Evolutionary conservation across 2,329 filamentous ascomycete species (phyloP).

Genomic region (Sarocladium brachiariae): DNA sequence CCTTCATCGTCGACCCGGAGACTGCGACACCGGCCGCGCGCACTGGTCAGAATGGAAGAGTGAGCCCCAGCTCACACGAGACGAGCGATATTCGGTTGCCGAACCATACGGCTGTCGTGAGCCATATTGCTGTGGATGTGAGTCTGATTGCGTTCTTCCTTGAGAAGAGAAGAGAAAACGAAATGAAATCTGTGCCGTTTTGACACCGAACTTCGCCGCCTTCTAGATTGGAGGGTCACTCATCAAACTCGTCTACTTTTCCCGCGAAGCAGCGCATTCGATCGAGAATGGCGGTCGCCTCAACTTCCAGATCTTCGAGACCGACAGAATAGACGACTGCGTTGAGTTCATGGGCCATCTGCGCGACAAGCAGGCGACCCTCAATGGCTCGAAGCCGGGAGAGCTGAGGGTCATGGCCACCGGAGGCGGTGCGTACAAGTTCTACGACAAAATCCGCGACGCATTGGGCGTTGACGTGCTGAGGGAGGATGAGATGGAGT

Average conservation of each 20-base stretch:
- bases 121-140: slow-evolving; percentile 95
- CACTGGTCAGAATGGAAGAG: slow-evolving; percentile 32
- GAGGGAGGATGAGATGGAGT: slow-evolving; percentile 97
- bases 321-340: slow-evolving; percentile 86
- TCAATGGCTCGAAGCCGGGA: slow-evolving; percentile 63
- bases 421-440: slow-evolving; percentile 93
- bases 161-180: too few relatives aligned
- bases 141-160: too few relatives aligned
- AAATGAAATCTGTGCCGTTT: slow-evolving; percentile 8
- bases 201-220: slow-evolving; percentile 12
- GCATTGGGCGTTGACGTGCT: slow-evolving; percentile 81
- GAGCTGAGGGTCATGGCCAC: slow-evolving; percentile 92
- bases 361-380: slow-evolving; percentile 70
- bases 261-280: slow-evolving; percentile 72
- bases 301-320: slow-evolving; percentile 96
- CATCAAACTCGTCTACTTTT: slow-evolving; percentile 96
- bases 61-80: slow-evolving; percentile 51
- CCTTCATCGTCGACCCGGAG: slow-evolving; percentile 90
- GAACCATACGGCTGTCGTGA: slow-evolving; percentile 90
- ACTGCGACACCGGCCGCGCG: slow-evolving; percentile 40
- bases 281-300: slow-evolving; percentile 78
- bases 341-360: slow-evolving; percentile 85
- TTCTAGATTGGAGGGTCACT: slow-evolving; percentile 85
- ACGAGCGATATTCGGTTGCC: slow-evolving; percentile 93
- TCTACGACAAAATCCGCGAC: slow-evolving; percentile 83